Evolutionary conservation across 225 moss, liverwort and hornwort genomes (phyloP), one percentile per base, ranked within the genome.

Genomic region (Marchantia polymorpha): DNA sequence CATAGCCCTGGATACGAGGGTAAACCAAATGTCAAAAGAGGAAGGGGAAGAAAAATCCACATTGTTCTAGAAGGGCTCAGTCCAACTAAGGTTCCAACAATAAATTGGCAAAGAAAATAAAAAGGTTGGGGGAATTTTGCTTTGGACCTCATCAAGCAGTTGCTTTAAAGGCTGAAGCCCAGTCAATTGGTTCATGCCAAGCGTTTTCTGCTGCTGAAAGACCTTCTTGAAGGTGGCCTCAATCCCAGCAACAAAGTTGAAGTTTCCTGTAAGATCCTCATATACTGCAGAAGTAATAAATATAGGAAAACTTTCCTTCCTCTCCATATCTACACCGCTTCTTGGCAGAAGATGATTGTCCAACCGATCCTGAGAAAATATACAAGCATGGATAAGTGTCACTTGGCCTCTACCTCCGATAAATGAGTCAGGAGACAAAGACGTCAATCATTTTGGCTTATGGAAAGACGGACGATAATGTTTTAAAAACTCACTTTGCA

Each of bases 241-340:
- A 66, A 82, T 78, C 48, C 78, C 84, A 84, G 81, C 78, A 27
- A 99, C 51, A 49, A 83, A 78, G 64, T 10, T 51, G 68, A 90
- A 94, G 81, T 94, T 99, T 77, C 79, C 65, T 47, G 73, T 14
- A 46, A 94, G 76, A 60, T 80, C 84, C 60, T 89, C 85, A 29
- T 85, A 87, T 93, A 99, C 93, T 77, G 29, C 77, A 30, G 90
- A 84, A 30, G 97, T 94, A 75, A 90, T 91, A 31, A 94, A 73
- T 79, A 94, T 59, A n/a, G 94, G 97, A 0, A 85, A 83, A 59
- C 79, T 84, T 83, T 84, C 89, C 69, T 83, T 71, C 64, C 75
- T 75, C 23, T 84, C 82, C 51, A 81, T 73, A 75, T 81, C 83
- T 30, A 65, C 68, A 59, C 81, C 76, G 71, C 84, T 89, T 74